Evolutionary conservation across 2,329 filamentous ascomycete species (phyloP).

Genomic region (Xylariaceae sp.): DNA sequence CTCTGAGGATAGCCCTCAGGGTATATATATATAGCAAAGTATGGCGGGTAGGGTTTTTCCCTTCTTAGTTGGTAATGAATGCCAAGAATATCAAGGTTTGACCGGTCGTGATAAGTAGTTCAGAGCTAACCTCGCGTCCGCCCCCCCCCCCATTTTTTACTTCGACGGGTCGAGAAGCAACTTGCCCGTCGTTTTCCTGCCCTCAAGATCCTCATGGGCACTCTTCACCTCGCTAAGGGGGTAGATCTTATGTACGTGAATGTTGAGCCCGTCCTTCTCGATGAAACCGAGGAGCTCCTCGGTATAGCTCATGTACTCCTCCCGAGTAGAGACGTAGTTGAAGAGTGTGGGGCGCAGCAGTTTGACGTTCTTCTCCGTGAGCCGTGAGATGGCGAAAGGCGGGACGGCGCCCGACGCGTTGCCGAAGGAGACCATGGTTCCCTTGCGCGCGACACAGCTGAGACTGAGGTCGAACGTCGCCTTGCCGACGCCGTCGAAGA

Average conservation of each 20-base stretch:
- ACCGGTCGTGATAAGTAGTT: too few species aligned
- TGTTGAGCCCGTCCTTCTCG: constrained; percentile 60
- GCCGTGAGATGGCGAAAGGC: constrained; percentile 51
- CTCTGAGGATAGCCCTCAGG: too few species aligned
- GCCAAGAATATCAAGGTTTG: too few species aligned
- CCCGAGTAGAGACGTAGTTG: constrained; percentile 61
- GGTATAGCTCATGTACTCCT: constrained; percentile 66
- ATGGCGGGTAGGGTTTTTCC: too few species aligned
- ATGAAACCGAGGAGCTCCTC: constrained; percentile 70
- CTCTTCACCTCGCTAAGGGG: constrained; percentile 64
- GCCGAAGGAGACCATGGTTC: constrained; percentile 70
- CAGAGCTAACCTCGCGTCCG: too few species aligned
- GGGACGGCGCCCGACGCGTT: constrained; percentile 74
- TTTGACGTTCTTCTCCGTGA: constrained; percentile 70
- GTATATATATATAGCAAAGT: too few species aligned
- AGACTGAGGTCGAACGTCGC: constrained; percentile 75
- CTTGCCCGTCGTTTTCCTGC: constrained; percentile 79
- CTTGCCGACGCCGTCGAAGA: constrained; percentile 84
- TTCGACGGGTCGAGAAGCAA: constrained; percentile 51
- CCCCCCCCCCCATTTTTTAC: constrained; percentile 6
- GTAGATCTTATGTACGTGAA: constrained; percentile 72
- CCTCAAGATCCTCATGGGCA: constrained; percentile 74
- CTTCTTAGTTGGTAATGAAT: too few species aligned
- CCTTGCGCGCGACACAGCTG: constrained; percentile 69
- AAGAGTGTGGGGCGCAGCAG: constrained; percentile 69